Conservation (phyloP, 176 grass and related monocot genomes). For the Tillandsia fasciculata region DNA sequence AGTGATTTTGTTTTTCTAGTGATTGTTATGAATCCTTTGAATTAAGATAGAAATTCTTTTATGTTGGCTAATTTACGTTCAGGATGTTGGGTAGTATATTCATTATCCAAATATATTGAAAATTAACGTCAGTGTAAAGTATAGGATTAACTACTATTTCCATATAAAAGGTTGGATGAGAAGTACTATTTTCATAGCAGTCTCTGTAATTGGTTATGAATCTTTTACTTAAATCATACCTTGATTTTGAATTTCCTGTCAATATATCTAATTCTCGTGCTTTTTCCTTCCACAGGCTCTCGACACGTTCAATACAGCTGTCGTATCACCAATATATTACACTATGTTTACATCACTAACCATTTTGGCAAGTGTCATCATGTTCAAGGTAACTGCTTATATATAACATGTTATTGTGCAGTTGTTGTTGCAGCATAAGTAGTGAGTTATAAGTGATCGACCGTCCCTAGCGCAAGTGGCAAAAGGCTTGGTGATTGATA, state of each 20-base stretch:
- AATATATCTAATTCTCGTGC: neutral
- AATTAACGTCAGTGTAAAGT: neutral
- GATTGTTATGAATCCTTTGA: no score
- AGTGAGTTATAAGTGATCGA: neutral
- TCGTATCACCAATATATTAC: slow-evolving; percentile 92
- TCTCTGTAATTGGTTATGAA: neutral
- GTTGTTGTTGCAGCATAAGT: neutral
- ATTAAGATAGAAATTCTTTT: no score
- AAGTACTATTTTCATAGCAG: no score
- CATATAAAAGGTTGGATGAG: no score
- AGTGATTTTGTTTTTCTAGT: no score
- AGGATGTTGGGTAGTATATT: slow-evolving; percentile 5
- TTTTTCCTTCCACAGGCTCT: slow-evolving; percentile 58
- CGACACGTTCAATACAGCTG: slow-evolving; percentile 92
- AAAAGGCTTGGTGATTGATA: no score
- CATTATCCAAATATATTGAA: neutral
- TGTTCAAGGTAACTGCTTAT: slow-evolving; percentile 80
- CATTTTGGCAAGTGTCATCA: slow-evolving; percentile 92
- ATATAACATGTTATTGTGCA: neutral
- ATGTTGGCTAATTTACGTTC: neutral
- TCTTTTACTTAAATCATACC: neutral
- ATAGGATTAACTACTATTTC: no score
- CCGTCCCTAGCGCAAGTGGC: no score
- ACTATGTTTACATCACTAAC: slow-evolving; percentile 94
- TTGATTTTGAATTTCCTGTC: slow-evolving; percentile 1